phyloP scores from a whole-genome alignment of 2,329 filamentous ascomycete genomes.

The Diaporthe vaccinii region DNA sequence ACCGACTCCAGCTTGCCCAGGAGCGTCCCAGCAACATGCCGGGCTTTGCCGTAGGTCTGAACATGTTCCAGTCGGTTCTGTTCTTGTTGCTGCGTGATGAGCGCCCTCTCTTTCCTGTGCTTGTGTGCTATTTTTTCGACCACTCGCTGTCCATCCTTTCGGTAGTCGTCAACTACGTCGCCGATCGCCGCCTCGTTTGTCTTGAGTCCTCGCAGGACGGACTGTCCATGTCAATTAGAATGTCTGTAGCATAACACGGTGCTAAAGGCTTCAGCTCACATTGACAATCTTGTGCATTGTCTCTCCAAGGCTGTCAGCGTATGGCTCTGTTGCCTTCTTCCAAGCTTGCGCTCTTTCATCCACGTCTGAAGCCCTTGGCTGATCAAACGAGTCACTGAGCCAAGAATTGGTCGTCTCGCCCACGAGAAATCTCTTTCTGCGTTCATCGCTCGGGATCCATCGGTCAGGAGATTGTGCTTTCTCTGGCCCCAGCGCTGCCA shows the following conservation, averaged over 20 bases:
- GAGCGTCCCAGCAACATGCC: not conserved
- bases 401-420: not conserved
- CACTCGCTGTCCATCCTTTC: conserved; percentile 19
- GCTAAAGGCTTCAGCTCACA: conserved; percentile 4
- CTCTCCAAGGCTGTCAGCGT: conserved; percentile 19
- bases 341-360: not conserved
- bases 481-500: conserved; percentile 8
- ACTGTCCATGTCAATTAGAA: conserved; percentile 29
- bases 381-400: not conserved
- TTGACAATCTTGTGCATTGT: conserved; percentile 39
- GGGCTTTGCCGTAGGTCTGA: conserved; percentile 4
- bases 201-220: conserved; percentile 32
- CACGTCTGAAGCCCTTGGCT: not conserved
- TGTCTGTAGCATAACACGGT: no score
- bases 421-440: not conserved
- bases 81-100: conserved; percentile 26
- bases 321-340: conserved; percentile 14
- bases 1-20: conserved; percentile 10
- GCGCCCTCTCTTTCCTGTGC: conserved; percentile 22
- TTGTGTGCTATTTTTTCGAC: conserved; percentile 9
- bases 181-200: conserved; percentile 27
- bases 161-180: conserved; percentile 33
- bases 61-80: conserved; percentile 12
- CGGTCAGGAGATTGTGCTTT: not conserved
- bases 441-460: not conserved